These are phyloP conservation scores for Tulasnella sp. DNA, from an alignment of 768 basidiomycete species.

Conservation along the genomic window DNA sequence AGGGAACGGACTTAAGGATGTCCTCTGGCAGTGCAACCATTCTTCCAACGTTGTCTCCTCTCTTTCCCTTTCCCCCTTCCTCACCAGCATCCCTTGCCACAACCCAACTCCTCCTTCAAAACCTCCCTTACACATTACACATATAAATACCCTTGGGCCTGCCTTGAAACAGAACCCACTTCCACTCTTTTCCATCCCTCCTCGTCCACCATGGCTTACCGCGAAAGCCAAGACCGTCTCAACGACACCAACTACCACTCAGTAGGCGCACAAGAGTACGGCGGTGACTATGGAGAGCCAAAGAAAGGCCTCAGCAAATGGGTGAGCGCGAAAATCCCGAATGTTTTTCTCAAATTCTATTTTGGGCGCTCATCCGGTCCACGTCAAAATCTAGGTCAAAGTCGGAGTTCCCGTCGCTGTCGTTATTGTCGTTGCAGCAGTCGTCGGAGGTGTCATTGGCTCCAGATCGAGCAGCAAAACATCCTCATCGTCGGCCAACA, in stretches of 20 bases:
- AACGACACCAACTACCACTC: slow-evolving; percentile 9
- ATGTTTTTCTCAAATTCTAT: neutral
- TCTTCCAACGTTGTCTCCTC: neutral
- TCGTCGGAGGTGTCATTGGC: slow-evolving; percentile 66
- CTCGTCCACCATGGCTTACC: neutral
- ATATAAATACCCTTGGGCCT: neutral
- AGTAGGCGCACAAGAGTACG: neutral
- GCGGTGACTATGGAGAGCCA: slow-evolving; percentile 18
- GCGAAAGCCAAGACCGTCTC: slow-evolving; percentile 6
- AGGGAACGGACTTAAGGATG: neutral
- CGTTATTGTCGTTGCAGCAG: slow-evolving; percentile 31
- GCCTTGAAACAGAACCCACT: neutral
- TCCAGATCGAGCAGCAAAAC: slow-evolving; percentile 38
- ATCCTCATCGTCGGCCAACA: slow-evolving; percentile 11
- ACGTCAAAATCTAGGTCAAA: slow-evolving; percentile 20
- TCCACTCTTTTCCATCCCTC: neutral
- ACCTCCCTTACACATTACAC: neutral
- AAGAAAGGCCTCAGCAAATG: slow-evolving; percentile 54
- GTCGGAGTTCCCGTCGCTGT: slow-evolving; percentile 26
- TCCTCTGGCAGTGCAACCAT: neutral
- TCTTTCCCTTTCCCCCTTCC: neutral
- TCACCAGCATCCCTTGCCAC: neutral
- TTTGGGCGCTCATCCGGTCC: neutral
- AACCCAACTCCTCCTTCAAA: neutral
- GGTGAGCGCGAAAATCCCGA: slow-evolving; percentile 38